Evolutionary conservation across 2,329 filamentous ascomycete species (phyloP).

Genomic region (Cryphonectria nitschkei): DNA sequence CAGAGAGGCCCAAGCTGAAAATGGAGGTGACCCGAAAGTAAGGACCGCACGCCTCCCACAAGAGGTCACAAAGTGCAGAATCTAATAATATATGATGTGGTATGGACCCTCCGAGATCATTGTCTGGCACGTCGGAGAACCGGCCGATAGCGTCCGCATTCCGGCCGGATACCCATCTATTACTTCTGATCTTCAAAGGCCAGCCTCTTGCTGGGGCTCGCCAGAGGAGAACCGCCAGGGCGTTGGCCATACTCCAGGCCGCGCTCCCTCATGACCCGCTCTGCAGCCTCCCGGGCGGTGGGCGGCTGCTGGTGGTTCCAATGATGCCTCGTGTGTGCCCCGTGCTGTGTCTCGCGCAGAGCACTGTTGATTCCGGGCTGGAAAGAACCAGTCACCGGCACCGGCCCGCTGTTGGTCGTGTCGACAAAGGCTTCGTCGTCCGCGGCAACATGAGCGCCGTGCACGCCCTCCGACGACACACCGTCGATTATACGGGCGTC

Average conservation of each 20-base stretch:
- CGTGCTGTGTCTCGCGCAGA: constrained; percentile 41
- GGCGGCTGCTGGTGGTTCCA: constrained; percentile 39
- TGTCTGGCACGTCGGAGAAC: background rate
- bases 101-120: background rate
- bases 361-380: constrained; percentile 43
- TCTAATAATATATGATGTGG: background rate
- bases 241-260: constrained; percentile 54
- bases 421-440: constrained; percentile 64
- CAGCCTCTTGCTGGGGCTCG: constrained; percentile 54
- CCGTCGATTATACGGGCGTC: constrained; percentile 71
- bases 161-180: background rate
- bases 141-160: background rate
- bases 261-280: constrained; percentile 65
- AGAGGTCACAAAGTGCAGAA: background rate
- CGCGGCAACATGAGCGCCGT: constrained; percentile 38
- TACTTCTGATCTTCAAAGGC: constrained; percentile 60
- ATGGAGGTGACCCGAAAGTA: background rate
- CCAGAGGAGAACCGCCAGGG: constrained; percentile 43
- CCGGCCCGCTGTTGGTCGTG: constrained; percentile 63
- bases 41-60: background rate
- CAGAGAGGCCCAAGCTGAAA: background rate
- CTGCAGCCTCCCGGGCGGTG: constrained; percentile 58
- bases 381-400: constrained; percentile 46
- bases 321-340: constrained; percentile 29
- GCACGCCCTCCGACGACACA: constrained; percentile 59